phyloP scores from a whole-genome alignment of 805 yeast genomes.

The Candida qinlingensis region DNA sequence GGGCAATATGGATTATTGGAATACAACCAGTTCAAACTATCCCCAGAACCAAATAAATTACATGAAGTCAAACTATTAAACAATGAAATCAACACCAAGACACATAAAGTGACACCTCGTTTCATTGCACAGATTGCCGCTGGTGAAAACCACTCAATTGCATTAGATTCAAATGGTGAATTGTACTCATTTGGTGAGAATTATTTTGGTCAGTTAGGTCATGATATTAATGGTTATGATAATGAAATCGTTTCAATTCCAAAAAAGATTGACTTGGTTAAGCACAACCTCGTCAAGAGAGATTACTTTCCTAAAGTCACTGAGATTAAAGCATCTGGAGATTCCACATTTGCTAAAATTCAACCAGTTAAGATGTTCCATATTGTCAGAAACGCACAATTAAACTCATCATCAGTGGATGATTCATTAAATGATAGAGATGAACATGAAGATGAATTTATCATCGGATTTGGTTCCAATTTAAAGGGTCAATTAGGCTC shows the following conservation, averaged over 20 bases:
- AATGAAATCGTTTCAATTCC: constrained; percentile 74
- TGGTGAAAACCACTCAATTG: constrained; percentile 72
- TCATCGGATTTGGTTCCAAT: constrained; percentile 78
- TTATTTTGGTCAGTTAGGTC: constrained; percentile 78
- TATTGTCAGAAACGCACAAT: constrained; percentile 23
- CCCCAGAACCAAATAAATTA: constrained; percentile 44
- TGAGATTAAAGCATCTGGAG: constrained; percentile 65
- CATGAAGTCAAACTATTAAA: constrained; percentile 57
- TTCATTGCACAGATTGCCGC: constrained; percentile 56
- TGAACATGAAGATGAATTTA: constrained; percentile 27
- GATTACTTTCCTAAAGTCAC: constrained; percentile 41
- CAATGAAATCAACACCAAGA: constrained; percentile 29
- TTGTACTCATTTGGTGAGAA: constrained; percentile 88
- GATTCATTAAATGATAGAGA: constrained; percentile 20
- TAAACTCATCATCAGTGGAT: constrained; percentile 1
- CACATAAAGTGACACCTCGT: constrained; percentile 30
- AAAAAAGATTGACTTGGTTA: constrained; percentile 39
- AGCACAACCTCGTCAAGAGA: constrained; percentile 31
- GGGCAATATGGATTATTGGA: constrained; percentile 87
- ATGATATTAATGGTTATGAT: constrained; percentile 50
- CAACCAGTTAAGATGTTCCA: constrained; percentile 27
- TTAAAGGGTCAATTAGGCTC: constrained; percentile 81
- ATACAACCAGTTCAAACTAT: constrained; percentile 56
- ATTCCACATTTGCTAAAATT: constrained; percentile 50
- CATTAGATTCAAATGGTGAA: constrained; percentile 57